A percentile compares a stretch with the other conserved stretches of the same genome.
phyloP scores from a whole-genome alignment of 1,139 yeast species.

The Saccharomyces hybrid region DNA sequence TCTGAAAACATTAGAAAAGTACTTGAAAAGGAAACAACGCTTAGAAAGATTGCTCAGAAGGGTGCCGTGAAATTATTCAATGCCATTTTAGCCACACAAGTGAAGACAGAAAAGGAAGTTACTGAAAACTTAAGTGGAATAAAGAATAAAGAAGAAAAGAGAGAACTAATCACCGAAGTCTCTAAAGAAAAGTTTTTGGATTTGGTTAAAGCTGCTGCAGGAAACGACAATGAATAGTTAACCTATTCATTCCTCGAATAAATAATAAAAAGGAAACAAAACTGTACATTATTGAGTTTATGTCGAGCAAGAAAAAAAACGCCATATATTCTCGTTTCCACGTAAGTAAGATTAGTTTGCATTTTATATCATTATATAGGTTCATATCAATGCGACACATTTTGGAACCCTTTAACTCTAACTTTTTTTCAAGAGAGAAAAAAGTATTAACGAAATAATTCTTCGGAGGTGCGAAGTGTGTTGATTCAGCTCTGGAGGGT shows the following conservation, averaged over 20 bases:
- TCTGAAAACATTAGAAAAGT: conserved; percentile 47
- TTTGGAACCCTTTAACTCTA: too few species aligned
- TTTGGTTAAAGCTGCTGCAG: conserved; percentile 72
- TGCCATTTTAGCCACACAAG: conserved; percentile 82
- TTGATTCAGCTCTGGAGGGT: too few species aligned
- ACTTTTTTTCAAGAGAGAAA: too few species aligned
- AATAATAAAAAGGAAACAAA: neutral
- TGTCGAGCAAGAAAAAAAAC: neutral
- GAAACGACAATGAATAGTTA: conserved; percentile 32
- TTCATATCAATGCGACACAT: neutral
- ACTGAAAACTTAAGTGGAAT: conserved; percentile 36
- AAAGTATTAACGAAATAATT: too few species aligned
- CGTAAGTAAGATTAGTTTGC: neutral
- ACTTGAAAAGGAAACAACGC: conserved; percentile 60
- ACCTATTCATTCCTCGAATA: neutral
- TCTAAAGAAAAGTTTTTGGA: conserved; percentile 88
- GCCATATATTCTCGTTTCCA: neutral
- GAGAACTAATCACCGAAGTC: conserved; percentile 66
- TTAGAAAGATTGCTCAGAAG: conserved; percentile 81
- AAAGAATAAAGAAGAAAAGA: conserved; percentile 38
- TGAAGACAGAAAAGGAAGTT: conserved; percentile 41
- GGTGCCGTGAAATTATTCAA: conserved; percentile 92
- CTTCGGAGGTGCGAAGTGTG: too few species aligned
- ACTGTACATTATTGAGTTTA: neutral
- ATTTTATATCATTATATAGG: neutral